Evolutionary conservation across 2,329 filamentous ascomycete species (phyloP), one percentile per base, ranked within the genome.

Genomic region (Penicillium concentricum): DNA sequence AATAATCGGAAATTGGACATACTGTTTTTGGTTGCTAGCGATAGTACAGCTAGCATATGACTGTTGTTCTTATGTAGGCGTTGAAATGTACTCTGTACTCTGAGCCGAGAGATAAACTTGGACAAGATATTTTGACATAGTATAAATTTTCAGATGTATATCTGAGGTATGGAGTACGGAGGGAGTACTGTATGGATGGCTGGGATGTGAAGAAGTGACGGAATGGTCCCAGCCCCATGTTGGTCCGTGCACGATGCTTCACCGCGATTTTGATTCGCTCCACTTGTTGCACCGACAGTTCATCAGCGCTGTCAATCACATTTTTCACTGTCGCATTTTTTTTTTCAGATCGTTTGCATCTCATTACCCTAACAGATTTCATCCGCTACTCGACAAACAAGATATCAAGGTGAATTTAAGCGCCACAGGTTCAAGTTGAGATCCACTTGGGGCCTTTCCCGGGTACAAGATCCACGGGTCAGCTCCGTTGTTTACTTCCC

Each of bases 191-290:
- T 28, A 28, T 30, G 37, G 45, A 54, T 34, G 52, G 52, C 46
- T 51, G 45, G 52, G 26, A 22, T 35, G 37, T 58, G 49, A 57
- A 46, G 38, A 38, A 51, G 35, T 56, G 16, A 34, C 18, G 32
- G 7, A 37, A 24, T n/a, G 5, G 16, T 41, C 51, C 61, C 54
- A 56, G 57, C 56, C 57, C 47, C 45, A 52, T 46, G 8, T 5
- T 58, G 63, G 64, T 51, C 60, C 56, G 64, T 66, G 64, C 64
- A 61, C 61, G 39, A 34, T 44, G 37, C 60, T 55, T 65, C 65
- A 67, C 65, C 65, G 65, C 64, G 64, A 62, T 51, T 67, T 67
- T 62, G 62, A 67, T 67, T 66, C 60, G 63, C 59, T 63, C 64
- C 64, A 67, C 62, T 56, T 39, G 54, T 53, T 52, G 56, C 45